phyloP scores from a whole-genome alignment of 306 rosid genomes.

The Castanospermum australe region DNA sequence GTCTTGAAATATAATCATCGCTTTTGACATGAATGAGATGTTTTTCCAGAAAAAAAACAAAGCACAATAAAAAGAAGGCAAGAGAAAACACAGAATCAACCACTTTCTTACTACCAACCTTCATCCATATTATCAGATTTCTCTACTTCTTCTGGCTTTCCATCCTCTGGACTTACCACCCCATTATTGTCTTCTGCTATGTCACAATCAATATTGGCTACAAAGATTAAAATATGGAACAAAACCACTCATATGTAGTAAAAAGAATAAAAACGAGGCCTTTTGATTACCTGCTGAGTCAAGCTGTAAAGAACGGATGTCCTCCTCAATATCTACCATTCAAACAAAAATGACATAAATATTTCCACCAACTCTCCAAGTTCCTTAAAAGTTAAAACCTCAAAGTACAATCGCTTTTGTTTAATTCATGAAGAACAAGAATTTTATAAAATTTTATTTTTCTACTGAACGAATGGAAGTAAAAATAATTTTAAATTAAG shows the following conservation, averaged over 20 bases:
- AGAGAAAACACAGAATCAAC: conserved; percentile 10
- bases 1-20: not conserved
- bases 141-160: conserved; percentile 57
- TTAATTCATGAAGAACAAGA: not conserved
- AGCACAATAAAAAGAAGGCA: not conserved
- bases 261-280: conserved; percentile 11
- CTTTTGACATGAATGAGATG: not conserved
- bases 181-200: conserved; percentile 66
- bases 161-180: conserved; percentile 57
- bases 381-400: conserved; percentile 28
- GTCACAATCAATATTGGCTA: conserved; percentile 24
- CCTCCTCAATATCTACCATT: conserved; percentile 82
- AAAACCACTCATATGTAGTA: not conserved
- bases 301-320: conserved; percentile 86
- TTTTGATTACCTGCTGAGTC: conserved; percentile 69
- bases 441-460: not conserved
- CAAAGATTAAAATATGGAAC: conserved; percentile 19
- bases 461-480: not conserved
- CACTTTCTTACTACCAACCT: conserved; percentile 58
- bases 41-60: not conserved
- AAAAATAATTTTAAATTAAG: not conserved
- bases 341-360: conserved; percentile 29
- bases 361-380: conserved; percentile 9
- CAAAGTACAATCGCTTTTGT: not conserved
- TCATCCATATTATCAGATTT: conserved; percentile 60